Evolutionary conservation across 495 filamentous ascomycete genomes (phyloP), one percentile per base, ranked within the genome.

Genomic region (Neurospora hispaniola): DNA sequence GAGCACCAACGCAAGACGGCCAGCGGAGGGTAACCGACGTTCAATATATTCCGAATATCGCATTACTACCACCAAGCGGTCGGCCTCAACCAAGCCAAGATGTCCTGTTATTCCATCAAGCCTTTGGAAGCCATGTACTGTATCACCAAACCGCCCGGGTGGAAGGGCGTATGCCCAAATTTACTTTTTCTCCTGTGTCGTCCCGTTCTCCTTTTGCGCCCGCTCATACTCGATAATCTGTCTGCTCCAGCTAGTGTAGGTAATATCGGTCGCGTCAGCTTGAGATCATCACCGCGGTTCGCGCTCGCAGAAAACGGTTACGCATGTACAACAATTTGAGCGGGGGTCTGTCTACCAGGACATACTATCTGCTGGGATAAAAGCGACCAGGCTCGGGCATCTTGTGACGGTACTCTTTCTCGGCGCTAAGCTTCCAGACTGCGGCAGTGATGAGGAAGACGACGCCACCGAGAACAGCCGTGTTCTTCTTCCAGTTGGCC

Each of bases 341-440:
- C 2, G 74, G 71, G 23, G 62, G 16, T 40, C 43, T 46, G 43
- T 20, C 43, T 20, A n/a, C 18, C 42, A 42, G 11, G 70, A 90
- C 94, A 78, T 86, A 95, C 96, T 96, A 92, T 90, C 96, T 90
- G 85, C 94, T 98, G 31, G 96, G 96, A 85, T 89, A 98, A 87
- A 98, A 98, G 76, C 93, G 86, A 74, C 87, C 90, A 43, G 89
- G 87, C 81, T 97, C 94, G 46, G 96, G 96, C 89, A 97, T 94
- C 81, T 88, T 90, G 74, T 89, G 85, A 74, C 95, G 88, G 76
- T 88, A 79, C 81, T 99, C 96, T 69, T 88, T 85, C 75, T 97
- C 90, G 68, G 94, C 94, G 82, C 94, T 97, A 73, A 94, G 77
- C 75, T 88, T 94, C 87, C 89, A 98, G 54, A 86, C 87, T 69